Conservation (phyloP, 2,329 filamentous ascomycete genomes). For the Fusarium sp. region DNA sequence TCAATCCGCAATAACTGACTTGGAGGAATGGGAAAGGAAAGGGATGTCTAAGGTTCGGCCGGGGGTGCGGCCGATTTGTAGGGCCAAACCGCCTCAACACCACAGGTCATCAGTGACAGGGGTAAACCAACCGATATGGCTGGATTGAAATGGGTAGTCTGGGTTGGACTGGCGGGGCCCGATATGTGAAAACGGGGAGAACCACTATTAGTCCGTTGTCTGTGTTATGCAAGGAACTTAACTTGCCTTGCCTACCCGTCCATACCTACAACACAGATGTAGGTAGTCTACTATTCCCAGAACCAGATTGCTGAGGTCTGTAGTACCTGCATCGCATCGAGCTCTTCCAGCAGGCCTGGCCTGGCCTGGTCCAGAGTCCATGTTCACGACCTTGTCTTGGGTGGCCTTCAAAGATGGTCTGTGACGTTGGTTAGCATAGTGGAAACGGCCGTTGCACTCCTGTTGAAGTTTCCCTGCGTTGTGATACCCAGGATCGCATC, state of each 20-base stretch:
- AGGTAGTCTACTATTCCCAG: background rate
- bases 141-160: slow-evolving; percentile 7
- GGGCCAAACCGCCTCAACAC: slow-evolving; percentile 18
- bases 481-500: slow-evolving; percentile 23
- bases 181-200: slow-evolving; percentile 5
- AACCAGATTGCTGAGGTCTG: background rate
- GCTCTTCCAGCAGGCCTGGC: slow-evolving; percentile 6
- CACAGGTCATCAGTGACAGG: slow-evolving; percentile 18
- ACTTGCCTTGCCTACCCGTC: slow-evolving; percentile 31
- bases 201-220: slow-evolving; percentile 5
- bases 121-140: slow-evolving; percentile 25
- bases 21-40: background rate
- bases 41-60: background rate
- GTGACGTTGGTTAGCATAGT: slow-evolving; percentile 32
- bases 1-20: background rate
- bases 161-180: slow-evolving; percentile 15
- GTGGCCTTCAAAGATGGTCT: slow-evolving; percentile 23
- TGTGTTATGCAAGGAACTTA: slow-evolving; percentile 35
- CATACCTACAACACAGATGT: slow-evolving; percentile 17
- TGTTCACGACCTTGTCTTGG: slow-evolving; percentile 10
- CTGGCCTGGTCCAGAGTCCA: background rate
- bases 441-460: slow-evolving; percentile 7
- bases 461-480: slow-evolving; percentile 13
- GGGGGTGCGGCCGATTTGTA: slow-evolving; percentile 10
- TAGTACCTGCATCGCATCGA: slow-evolving; percentile 10